These are phyloP conservation scores for Melampsora abietis-canadensis DNA, from an alignment of 1,284 basidiomycete genomes.

Conservation along the genomic window DNA sequence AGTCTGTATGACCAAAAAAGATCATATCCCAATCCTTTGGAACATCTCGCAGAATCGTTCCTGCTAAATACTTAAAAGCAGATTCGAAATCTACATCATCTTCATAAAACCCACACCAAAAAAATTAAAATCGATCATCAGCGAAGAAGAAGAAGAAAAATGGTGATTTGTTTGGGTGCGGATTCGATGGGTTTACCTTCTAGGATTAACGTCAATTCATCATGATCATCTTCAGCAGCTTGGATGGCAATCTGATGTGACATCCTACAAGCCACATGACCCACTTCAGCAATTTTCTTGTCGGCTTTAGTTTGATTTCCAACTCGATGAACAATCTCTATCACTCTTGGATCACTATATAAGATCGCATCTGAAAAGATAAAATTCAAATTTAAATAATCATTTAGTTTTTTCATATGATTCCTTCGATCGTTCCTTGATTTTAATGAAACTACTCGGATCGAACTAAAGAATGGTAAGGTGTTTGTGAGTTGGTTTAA, in stretches of 20 bases:
- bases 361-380: constrained; percentile 26
- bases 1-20: constrained; percentile 42
- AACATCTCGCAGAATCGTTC: constrained; percentile 34
- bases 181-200: constrained; percentile 1
- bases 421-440: constrained; percentile 21
- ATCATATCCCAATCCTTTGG: constrained; percentile 40
- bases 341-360: constrained; percentile 31
- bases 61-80: constrained; percentile 34
- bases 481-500: too few species aligned
- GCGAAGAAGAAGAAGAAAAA: not conserved
- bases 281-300: constrained; percentile 30
- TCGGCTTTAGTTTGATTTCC: constrained; percentile 41
- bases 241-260: constrained; percentile 29
- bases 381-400: constrained; percentile 15
- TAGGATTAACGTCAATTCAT: constrained; percentile 31
- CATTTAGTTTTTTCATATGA: constrained; percentile 26
- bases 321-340: constrained; percentile 25
- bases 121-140: not conserved
- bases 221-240: constrained; percentile 30
- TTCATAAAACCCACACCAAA: not conserved
- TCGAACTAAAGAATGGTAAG: constrained; percentile 25
- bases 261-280: constrained; percentile 41
- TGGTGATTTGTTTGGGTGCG: not conserved
- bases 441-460: constrained; percentile 30
- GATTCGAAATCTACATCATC: constrained; percentile 42